Evolutionary conservation across 2,329 filamentous ascomycete species (phyloP).

Genomic region (Phaeosphaeriaceae sp.): DNA sequence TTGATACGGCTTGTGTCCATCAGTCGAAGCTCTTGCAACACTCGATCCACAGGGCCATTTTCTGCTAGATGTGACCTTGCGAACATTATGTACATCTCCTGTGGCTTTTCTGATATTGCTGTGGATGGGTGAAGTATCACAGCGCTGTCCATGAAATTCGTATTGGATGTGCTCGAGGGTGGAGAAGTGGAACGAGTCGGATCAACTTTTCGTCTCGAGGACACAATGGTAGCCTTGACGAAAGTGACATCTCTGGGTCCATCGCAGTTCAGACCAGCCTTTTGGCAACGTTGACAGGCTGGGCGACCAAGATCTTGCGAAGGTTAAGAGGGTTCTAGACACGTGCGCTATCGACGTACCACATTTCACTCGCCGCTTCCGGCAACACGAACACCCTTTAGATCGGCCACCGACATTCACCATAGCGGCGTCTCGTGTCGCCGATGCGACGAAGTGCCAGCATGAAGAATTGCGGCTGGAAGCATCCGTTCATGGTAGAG

Average conservation of each 20-base stretch:
- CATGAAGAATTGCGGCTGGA: neutral
- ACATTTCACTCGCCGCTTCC: constrained; percentile 39
- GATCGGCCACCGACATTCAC: constrained; percentile 43
- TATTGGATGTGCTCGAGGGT: neutral
- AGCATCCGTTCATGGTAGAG: neutral
- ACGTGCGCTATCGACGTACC: constrained; percentile 25
- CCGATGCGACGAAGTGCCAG: neutral
- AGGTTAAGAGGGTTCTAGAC: constrained; percentile 8
- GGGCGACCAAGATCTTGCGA: constrained; percentile 35
- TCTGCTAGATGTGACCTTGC: constrained; percentile 24
- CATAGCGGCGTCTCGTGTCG: constrained; percentile 18
- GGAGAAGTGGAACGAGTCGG: neutral
- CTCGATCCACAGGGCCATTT: constrained; percentile 31
- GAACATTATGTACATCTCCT: constrained; percentile 37
- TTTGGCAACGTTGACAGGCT: constrained; percentile 34
- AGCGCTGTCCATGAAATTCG: neutral
- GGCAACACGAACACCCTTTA: constrained; percentile 42
- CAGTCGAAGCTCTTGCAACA: constrained; percentile 22
- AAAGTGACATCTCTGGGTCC: constrained; percentile 31
- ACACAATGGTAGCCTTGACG: constrained; percentile 34
- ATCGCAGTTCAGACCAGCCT: constrained; percentile 30
- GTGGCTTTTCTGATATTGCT: constrained; percentile 16
- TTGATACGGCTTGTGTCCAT: constrained; percentile 14
- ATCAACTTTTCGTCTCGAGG: constrained; percentile 27
- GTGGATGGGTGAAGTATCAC: neutral